Conservation (phyloP, 163 green algal genomes). For the Volvox carteri region DNA sequence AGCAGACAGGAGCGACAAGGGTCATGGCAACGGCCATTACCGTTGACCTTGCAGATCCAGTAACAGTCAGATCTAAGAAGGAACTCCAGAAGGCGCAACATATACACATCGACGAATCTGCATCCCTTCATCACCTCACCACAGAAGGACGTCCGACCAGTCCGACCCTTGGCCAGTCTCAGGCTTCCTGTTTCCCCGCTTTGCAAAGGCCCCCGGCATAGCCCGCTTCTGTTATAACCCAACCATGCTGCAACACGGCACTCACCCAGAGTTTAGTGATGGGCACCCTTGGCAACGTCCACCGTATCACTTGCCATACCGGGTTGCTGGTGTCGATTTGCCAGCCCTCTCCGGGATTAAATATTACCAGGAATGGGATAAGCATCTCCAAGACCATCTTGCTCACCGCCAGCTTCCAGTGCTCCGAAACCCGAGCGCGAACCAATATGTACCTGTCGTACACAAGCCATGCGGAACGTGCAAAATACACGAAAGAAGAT, state of each 20-base stretch:
- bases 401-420: background rate
- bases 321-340: conserved; percentile 6
- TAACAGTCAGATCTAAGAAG: background rate
- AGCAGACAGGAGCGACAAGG: too few relatives aligned
- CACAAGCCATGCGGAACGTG: too few relatives aligned
- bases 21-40: too few relatives aligned
- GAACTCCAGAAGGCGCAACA: background rate
- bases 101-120: background rate
- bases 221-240: background rate
- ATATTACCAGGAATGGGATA: conserved; percentile 17
- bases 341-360: conserved; percentile 14
- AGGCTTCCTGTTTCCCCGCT: too few relatives aligned
- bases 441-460: conserved; percentile 49
- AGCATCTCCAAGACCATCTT: conserved; percentile 37
- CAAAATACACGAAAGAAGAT: too few relatives aligned
- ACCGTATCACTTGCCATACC: conserved; percentile 39
- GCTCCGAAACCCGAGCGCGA: background rate
- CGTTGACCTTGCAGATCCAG: too few relatives aligned
- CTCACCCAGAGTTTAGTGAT: conserved; percentile 33
- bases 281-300: conserved; percentile 11
- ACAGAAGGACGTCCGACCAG: background rate
- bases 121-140: background rate
- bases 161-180: background rate
- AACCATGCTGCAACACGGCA: background rate
- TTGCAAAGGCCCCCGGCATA: too few relatives aligned